Evolutionary conservation across 768 basidiomycete genomes (phyloP), one percentile per base, ranked within the genome.

Genomic region (Rubroboletus pulcherrimus): DNA sequence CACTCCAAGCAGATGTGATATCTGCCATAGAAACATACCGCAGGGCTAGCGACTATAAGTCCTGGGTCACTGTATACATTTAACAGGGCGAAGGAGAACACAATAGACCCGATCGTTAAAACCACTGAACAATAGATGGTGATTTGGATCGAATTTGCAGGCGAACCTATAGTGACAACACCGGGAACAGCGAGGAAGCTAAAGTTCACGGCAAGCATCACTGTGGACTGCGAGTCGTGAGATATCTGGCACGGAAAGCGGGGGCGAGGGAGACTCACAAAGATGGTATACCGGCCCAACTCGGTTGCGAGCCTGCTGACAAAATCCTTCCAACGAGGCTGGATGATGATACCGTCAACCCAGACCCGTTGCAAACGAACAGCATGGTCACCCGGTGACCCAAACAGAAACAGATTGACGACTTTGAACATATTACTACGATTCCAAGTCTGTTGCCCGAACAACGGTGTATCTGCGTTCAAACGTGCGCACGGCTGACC

Each of bases 131-230:
- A 57, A 43, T 64, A 61, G 4, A 61, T 40, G 14, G 49, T 43
- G n/a, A 61, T 54, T 41, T 51, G 17, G 17, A 51, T 60, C 7
- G 31, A 6, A 4, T 15, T 15, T 0, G 59, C 26, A 1, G 34
- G 15, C 2, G 7, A 2, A 17, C 5, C 19, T 3, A 12, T 10
- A 3, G 4, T 19, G 15, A 40, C 10, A n/a, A 64, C 41, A 12
- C 51, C 34, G 0, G 62, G 62, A 2, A 64, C 41, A 11, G 62
- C 37, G 2, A 63, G 62, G 19, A 62, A 56, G 19, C 61, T 54
- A 34, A 62, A 54, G 10, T 63, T 51, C 2, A 62, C 56, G 1
- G 61, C 61, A 8, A 62, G 52, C 56, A 62, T 59, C 8, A 63
- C 61, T 40, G 56, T 61, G 26, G 60, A 61, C 61, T 62, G 33